Base-by-base conservation (phyloP, 2,329 filamentous ascomycete genomes). In the Amesomyces nigricolor region DNA sequence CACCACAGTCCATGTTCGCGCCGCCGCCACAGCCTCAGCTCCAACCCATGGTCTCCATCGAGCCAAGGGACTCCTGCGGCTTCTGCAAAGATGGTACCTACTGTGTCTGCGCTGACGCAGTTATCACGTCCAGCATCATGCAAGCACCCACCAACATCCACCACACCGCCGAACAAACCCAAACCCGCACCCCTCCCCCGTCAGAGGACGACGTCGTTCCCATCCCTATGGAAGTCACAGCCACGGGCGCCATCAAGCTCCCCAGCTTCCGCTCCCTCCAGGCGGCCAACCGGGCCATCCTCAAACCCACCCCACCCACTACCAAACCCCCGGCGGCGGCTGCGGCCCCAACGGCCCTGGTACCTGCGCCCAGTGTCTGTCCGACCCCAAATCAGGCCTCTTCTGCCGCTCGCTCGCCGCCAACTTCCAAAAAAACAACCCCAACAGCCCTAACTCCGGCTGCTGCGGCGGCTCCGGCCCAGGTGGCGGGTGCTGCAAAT, bases 1-100 rank as follows among this genome's bases (percentile, higher is more conserved):
- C 54, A 29, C 32, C 61, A 46, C 61, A 60, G 39, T 65, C 61
- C 60, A 71, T 60, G 45, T 66, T 68, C 17, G 66, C 70, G n/a
- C 73, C 71, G 47, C 60, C 71, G 42, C 47, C 45, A 62, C 55
- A 66, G 8, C 14, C 51, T 4, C 57, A 58, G 1, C 32, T 62
- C 55, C 67, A 68, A 9, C 68, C 73, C 16, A 66, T 73, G 17
- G 45, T 56, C 4, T 61, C 65, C 13, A 70, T 78, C 42, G 72
- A 75, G 10, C 75, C 79, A 5, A 79, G 82, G 59, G 88, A 92
- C 63, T 80, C 82, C 17, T 94, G 89, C 68, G 89, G 89, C 6
- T 94, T 94, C 72, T 94, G 89, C 71, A 82, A 86, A 59, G 87
- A 91, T 57, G 88, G 87, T 4, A 91, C 86, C 0, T 89, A 89